Evolutionary conservation across 805 yeast genomes (phyloP).

Genomic region (Candida ovalis): DNA sequence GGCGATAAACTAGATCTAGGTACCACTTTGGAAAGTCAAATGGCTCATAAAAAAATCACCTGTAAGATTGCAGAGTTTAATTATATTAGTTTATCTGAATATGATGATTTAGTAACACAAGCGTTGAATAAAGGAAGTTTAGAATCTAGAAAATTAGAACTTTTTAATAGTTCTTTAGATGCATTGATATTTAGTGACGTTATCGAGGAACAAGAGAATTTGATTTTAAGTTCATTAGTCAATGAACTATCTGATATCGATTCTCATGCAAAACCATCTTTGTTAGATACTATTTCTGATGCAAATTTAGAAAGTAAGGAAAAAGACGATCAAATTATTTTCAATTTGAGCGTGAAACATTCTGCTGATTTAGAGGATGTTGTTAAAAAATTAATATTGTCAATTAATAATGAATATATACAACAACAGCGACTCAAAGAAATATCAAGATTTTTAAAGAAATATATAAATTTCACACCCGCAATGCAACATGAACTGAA

Average conservation of each 20-base stretch:
- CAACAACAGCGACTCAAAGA: slow-evolving; percentile 55
- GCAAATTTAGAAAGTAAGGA: not conserved
- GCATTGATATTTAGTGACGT: slow-evolving; percentile 35
- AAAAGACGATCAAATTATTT: slow-evolving; percentile 46
- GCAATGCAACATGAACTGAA: not conserved
- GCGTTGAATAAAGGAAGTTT: slow-evolving; percentile 25
- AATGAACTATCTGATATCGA: slow-evolving; percentile 25
- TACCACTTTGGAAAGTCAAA: slow-evolving; percentile 69
- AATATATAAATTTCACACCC: slow-evolving; percentile 35
- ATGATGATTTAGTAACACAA: slow-evolving; percentile 22
- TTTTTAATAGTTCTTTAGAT: slow-evolving; percentile 33
- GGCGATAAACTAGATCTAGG: slow-evolving; percentile 93
- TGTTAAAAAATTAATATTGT: slow-evolving; percentile 49
- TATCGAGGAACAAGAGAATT: slow-evolving; percentile 30
- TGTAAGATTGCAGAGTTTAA: slow-evolving; percentile 76
- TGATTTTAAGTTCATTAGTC: slow-evolving; percentile 23
- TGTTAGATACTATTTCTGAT: not conserved
- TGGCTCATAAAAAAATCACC: slow-evolving; percentile 81
- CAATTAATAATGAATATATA: slow-evolving; percentile 53
- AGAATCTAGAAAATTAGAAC: slow-evolving; percentile 25
- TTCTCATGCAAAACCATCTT: slow-evolving; percentile 1
- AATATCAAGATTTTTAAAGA: slow-evolving; percentile 49
- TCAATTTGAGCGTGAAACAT: slow-evolving; percentile 56
- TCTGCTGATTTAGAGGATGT: slow-evolving; percentile 53
- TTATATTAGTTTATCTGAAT: slow-evolving; percentile 42